Evolutionary conservation across 768 basidiomycete species (phyloP), one percentile per base, ranked within the genome.

Genomic region (Lentinula lateritia): DNA sequence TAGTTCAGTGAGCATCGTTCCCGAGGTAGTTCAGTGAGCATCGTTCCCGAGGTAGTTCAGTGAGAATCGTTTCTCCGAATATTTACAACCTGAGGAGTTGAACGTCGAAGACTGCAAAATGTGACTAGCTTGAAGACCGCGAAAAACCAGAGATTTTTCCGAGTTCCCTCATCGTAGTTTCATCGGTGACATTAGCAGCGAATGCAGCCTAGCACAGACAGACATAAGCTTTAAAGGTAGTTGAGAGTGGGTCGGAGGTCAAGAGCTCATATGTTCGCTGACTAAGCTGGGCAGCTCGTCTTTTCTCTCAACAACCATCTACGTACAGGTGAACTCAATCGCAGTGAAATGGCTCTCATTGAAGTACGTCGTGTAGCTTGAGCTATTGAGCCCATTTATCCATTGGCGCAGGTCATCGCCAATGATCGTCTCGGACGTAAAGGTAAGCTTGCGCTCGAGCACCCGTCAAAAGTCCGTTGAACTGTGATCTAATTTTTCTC

Each of bases 371-470:
- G 23, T 15, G 46, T 50, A 50, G 28, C 6, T 18, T n/a, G 12
- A 13, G 45, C 59, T 60, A 15, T 66, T 16, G 1, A 23, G 7
- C 9, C 18, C 43, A n/a, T 32, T 58, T 16, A 61, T 46, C 43
- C 61, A 58, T 23, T 52, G 8, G 53, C 65, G 32, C 68, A 97
- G 87, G 84, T 97, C 65, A 96, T 96, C 69, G 95, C 94, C 7
- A 98, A 98, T 76, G 93, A 96, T 80, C 91, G 95, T 72, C 81
- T 95, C 52, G 95, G 95, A 60, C 86, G 91, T 63, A 96, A 95
- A 89, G 93, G 95, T 93, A 18, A 50, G 77, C 23, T 46, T 69
- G 39, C 34, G 8, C 34, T 48, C 52, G 52, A n/a, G 52, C 42
- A n/a, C 52, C 38, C 57, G n/a, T 57, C 32, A 20, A 9, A 52